Base-by-base conservation (phyloP, 768 basidiomycete species). In the Postia placenta region DNA sequence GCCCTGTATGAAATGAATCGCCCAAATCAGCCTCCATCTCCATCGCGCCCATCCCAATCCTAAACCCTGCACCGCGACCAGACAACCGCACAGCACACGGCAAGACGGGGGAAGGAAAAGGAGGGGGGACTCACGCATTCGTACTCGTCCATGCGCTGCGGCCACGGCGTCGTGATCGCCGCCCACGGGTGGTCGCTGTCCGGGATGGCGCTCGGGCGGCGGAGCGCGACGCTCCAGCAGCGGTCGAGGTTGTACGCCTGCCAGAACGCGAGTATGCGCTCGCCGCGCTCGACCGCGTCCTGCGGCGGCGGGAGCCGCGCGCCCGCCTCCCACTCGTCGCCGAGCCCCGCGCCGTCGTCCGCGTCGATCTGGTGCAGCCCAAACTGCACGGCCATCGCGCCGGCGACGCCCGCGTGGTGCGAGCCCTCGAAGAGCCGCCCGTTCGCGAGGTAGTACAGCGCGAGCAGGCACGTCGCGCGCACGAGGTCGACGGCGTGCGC, bases 201-300 rank as follows among this genome's bases (percentile, higher is more conserved):
- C 14, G 80, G 77, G 36, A 90, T 79, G 36, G 80, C 70, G 9
- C 73, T 69, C 4, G 86, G 85, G 52, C 83, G 82, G 25, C 79
- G 81, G 5, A 89, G 73, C 9, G 80, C 76, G 4, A 83, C 80
- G 19, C 87, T 87, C 85, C 87, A 89, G 60, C 85, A 87, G 25
- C 83, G 78, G 64, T 92, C 88, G 54, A 90, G 70, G 57, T 80
- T 79, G 65, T 81, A 92, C 11, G 87, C 85, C 60, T 89, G 85
- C 88, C 88, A 92, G 57, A 92, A 92, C 0, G 87, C 75, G 33
- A 82, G 64, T 48, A 88, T 81, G 36, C 85, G 73, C 60, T 89
- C 85, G 41, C 82, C 84, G 39, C 83, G 81, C 55, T 81, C 79
- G 42, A 82, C 63, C 35, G 74, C 68, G 54, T 76, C 76, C 60